Conservation (phyloP, 2,329 filamentous ascomycete genomes). For the Thermothelomyces thermophilus region DNA sequence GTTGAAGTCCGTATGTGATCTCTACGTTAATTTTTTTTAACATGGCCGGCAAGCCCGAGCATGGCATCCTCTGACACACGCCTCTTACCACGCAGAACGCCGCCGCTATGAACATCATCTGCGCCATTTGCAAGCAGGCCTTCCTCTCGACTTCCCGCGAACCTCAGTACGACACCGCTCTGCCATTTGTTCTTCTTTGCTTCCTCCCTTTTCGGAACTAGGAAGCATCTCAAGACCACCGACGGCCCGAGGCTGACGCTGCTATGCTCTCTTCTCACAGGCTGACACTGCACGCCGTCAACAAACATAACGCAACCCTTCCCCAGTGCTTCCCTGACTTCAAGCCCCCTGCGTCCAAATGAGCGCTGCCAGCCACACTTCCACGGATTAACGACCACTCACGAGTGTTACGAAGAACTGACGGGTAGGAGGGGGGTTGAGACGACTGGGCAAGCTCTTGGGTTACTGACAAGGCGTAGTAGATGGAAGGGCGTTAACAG, state of each 20-base stretch:
- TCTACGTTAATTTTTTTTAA: neutral
- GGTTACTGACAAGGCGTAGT: conserved; percentile 7
- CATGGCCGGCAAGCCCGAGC: neutral
- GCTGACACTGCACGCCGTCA: conserved; percentile 63
- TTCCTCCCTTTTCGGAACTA: neutral
- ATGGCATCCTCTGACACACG: neutral
- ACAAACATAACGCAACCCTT: conserved; percentile 70
- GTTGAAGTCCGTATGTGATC: conserved; percentile 54
- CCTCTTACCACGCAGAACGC: conserved; percentile 48
- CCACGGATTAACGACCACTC: conserved; percentile 6
- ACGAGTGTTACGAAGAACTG: conserved; percentile 13
- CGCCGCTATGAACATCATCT: conserved; percentile 69
- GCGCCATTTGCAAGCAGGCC: conserved; percentile 67
- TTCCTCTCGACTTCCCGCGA: conserved; percentile 73
- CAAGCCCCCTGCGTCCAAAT: conserved; percentile 22
- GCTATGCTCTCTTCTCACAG: conserved; percentile 31
- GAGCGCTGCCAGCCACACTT: neutral
- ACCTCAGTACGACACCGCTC: conserved; percentile 51
- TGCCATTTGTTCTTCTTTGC: too few species aligned
- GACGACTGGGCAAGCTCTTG: neutral
- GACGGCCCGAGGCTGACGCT: neutral
- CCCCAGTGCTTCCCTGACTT: conserved; percentile 63
- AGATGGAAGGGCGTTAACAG: conserved; percentile 11
- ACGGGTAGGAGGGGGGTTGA: neutral
- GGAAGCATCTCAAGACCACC: neutral